These are phyloP conservation scores for Pseudocercospora musae DNA, from an alignment of 2,329 filamentous ascomycete genomes.

Conservation along the genomic window DNA sequence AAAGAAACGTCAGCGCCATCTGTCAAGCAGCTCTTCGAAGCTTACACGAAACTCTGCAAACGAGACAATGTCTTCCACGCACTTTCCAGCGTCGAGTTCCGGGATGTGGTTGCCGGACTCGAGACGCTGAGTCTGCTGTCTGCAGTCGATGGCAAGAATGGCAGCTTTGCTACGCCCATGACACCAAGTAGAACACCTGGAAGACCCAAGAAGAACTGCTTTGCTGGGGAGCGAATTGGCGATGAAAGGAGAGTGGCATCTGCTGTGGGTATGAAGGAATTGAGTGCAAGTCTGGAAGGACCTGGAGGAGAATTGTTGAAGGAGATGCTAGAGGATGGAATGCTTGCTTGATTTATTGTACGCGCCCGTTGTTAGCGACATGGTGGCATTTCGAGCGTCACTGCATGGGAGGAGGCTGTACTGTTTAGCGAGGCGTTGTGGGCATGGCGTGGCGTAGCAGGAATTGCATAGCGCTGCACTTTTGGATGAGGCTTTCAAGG, in stretches of 20 bases:
- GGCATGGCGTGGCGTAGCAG: not conserved
- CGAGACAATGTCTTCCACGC: constrained; percentile 86
- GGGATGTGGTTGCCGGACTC: constrained; percentile 83
- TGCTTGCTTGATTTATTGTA: constrained; percentile 5
- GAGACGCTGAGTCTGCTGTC: constrained; percentile 82
- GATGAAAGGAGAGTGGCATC: constrained; percentile 58
- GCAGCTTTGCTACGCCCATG: constrained; percentile 57
- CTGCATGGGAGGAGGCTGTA: not conserved
- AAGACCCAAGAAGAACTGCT: constrained; percentile 46
- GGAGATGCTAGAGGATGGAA: constrained; percentile 37
- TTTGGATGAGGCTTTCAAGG: not conserved
- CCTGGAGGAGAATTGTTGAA: constrained; percentile 36
- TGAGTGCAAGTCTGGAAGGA: constrained; percentile 34
- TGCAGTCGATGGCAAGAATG: constrained; percentile 63
- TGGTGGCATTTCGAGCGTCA: not conserved
- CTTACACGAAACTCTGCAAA: constrained; percentile 79
- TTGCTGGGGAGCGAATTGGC: constrained; percentile 39
- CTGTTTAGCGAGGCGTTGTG: constrained; percentile 7
- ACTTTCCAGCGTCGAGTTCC: constrained; percentile 86
- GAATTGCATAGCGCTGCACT: not conserved
- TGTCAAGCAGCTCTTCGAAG: constrained; percentile 77
- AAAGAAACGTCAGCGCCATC: constrained; percentile 60
- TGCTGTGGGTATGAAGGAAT: constrained; percentile 35
- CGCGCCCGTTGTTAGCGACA: not conserved
- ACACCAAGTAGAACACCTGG: constrained; percentile 64